Evolutionary conservation across 1,284 basidiomycete species (phyloP).

Genomic region (Heliocybe sulcata): DNA sequence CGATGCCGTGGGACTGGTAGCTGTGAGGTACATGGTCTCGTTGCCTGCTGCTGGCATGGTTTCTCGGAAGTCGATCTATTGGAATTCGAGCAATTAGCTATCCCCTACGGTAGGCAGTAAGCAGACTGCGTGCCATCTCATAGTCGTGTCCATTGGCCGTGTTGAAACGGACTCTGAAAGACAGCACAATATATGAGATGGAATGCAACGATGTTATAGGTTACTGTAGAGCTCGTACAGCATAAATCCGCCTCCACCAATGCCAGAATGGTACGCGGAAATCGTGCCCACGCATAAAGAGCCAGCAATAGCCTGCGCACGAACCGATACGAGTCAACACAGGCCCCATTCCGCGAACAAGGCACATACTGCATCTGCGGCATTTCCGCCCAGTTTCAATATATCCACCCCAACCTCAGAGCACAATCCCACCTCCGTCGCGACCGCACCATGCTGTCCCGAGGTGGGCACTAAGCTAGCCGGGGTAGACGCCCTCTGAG

Average conservation of each 20-base stretch:
- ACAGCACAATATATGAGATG: conserved; percentile 34
- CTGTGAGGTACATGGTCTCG: conserved; percentile 36
- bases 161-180: conserved; percentile 15
- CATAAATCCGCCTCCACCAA: conserved; percentile 44
- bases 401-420: conserved; percentile 38
- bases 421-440: conserved; percentile 15
- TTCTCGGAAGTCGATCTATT: conserved; percentile 51
- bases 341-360: neutral
- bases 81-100: too few relatives aligned
- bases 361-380: conserved; percentile 42
- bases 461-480: neutral
- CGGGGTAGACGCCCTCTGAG: neutral
- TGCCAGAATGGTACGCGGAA: conserved; percentile 24
- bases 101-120: too few relatives aligned
- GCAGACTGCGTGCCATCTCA: conserved; percentile 14
- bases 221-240: conserved; percentile 5
- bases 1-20: conserved; percentile 17
- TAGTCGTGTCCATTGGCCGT: conserved; percentile 9
- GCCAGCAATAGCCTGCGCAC: conserved; percentile 34
- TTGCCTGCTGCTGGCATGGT: conserved; percentile 35
- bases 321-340: neutral
- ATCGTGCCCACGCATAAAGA: conserved; percentile 43
- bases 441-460: conserved; percentile 17
- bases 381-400: conserved; percentile 43
- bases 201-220: conserved; percentile 12